phyloP scores from a whole-genome alignment of 2,329 filamentous ascomycete species.

The Diaporthe australafricana region DNA sequence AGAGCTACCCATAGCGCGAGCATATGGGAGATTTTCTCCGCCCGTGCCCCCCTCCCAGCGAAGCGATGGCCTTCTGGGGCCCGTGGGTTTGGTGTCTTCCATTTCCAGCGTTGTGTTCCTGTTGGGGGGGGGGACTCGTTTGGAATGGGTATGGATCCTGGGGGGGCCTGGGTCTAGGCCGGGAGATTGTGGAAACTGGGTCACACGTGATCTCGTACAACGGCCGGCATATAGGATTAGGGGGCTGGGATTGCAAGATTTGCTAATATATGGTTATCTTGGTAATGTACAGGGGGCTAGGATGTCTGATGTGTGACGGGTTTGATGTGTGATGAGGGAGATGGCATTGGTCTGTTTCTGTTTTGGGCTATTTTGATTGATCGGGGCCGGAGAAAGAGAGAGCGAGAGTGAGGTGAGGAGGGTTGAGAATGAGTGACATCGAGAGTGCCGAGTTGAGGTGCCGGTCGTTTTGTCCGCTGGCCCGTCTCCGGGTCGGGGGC shows the following conservation, averaged over 20 bases:
- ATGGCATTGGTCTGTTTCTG: conserved; percentile 8
- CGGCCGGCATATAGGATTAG: background rate
- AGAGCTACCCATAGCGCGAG: no score
- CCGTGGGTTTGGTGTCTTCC: background rate
- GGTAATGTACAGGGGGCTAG: conserved; percentile 1
- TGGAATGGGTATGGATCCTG: no score
- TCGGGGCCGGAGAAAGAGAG: background rate
- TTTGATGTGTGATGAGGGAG: background rate
- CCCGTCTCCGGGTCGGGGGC: background rate
- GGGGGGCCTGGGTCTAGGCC: background rate
- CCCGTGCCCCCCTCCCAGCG: no score
- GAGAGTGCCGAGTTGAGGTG: background rate
- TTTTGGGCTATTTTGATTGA: background rate
- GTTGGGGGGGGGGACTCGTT: background rate
- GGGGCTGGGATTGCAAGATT: background rate
- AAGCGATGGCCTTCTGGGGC: background rate
- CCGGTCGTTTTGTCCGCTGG: background rate
- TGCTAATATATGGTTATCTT: conserved; percentile 22
- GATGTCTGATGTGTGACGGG: background rate
- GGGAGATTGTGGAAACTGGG: background rate
- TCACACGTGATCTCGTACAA: background rate
- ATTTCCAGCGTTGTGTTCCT: no score
- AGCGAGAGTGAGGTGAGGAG: background rate
- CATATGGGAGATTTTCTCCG: no score
- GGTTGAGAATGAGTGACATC: background rate